Evolutionary conservation across 1,139 yeast genomes (phyloP), one percentile per base, ranked within the genome.

Genomic region (Magnusiomyces tetraspermus): DNA sequence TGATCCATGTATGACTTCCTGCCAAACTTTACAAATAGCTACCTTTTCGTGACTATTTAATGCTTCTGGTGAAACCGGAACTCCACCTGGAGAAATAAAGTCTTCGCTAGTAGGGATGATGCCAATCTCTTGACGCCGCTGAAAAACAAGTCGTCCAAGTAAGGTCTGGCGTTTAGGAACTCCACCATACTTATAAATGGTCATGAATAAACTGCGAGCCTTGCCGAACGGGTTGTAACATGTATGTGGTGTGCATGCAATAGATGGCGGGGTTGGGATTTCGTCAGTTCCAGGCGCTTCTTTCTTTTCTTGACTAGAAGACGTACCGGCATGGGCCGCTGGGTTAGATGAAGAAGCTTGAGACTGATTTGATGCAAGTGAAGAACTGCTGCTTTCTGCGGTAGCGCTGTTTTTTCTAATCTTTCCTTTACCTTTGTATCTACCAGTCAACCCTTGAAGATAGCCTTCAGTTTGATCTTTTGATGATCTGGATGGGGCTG

Each of bases 21-120:
- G 57, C 53, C 54, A 52, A 11, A 54, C 57, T 31, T 42, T 46
- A 30, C 57, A 54, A 23, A 51, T 44, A 8, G 54, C 50, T 6
- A 31, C 24, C 30, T 46, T 46, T 33, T 23, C 33, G 5, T 38
- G 19, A 19, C 43, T 46, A 36, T 42, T 42, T 6, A 22, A 22
- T 11, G 5, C n/a, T 13, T 15, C 17, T 42, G 28, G 23, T 23
- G 40, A n/a, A 10, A 36, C 5, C 15, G 15, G 19, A 8, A 36
- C 40, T 5, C 40, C 40, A 36, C 40, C 40, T 10, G 40, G 40
- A n/a, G 40, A 10, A 36, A n/a, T 36, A 36, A 36, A 36, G 6
- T 36, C 40, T 36, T 36, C 40, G 15, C 40, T 36, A 10, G 17
- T 15, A 23, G 45, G 31, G 17, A 22, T 21, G 3, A 44, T 10